Conservation (phyloP, 2,329 filamentous ascomycete species). For the Colletotrichum limetticola region DNA sequence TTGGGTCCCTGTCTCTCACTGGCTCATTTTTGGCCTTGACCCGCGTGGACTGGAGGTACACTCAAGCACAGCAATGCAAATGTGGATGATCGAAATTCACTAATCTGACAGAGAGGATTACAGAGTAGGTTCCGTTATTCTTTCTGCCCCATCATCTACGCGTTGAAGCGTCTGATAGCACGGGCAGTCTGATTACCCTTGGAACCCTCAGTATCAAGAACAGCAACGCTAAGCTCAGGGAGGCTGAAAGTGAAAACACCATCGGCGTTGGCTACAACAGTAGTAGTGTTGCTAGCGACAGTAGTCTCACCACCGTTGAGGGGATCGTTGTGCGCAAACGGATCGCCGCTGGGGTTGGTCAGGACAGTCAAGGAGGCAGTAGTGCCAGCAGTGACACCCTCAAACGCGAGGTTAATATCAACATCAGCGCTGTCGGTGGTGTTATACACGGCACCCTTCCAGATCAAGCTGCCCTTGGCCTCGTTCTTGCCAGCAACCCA, state of each 20-base stretch:
- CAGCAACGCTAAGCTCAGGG: constrained; percentile 65
- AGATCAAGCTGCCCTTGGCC: constrained; percentile 52
- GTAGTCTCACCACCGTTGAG: constrained; percentile 59
- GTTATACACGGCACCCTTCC: constrained; percentile 66
- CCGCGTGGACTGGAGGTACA: too few relatives aligned
- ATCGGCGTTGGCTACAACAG: constrained; percentile 52
- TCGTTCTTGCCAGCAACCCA: constrained; percentile 61
- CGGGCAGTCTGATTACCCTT: background rate
- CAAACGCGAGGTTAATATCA: constrained; percentile 57
- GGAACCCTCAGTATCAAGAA: constrained; percentile 55
- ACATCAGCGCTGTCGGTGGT: constrained; percentile 56
- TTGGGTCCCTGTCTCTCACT: too few relatives aligned
- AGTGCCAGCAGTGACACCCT: constrained; percentile 52
- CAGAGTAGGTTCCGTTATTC: too few relatives aligned
- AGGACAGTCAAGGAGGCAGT: constrained; percentile 57
- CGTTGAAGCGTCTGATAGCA: background rate
- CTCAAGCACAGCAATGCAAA: too few relatives aligned
- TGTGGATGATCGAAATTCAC: too few relatives aligned
- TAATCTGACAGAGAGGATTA: too few relatives aligned
- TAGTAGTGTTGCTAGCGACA: constrained; percentile 53
- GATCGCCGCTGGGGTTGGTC: constrained; percentile 51
- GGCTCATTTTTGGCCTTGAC: too few relatives aligned
- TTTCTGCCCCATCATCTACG: too few relatives aligned
- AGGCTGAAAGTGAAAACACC: constrained; percentile 64
- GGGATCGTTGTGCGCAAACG: constrained; percentile 57